Percentiles rank a stretch among this genome's conserved stretches.
phyloP scores from a whole-genome alignment of 306 rosid genomes.

The Comarum palustre region DNA sequence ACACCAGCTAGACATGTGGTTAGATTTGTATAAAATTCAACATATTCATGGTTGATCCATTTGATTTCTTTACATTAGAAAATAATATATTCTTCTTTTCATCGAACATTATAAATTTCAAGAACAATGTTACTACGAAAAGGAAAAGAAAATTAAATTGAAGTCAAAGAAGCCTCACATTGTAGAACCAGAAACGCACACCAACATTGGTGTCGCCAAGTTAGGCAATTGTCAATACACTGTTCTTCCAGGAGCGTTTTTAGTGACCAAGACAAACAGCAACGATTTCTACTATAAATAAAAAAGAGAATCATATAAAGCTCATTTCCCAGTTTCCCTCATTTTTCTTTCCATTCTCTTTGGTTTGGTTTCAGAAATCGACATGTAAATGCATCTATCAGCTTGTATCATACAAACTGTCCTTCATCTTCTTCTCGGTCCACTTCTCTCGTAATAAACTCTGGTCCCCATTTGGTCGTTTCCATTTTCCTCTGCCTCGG shows the following conservation, averaged over 20 bases:
- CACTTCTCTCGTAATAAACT: constrained; percentile 37
- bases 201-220: constrained; percentile 10
- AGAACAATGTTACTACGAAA: background rate
- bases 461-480: constrained; percentile 18
- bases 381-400: constrained; percentile 11
- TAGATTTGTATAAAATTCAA: background rate
- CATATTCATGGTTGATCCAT: background rate
- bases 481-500: constrained; percentile 33
- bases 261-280: constrained; percentile 12
- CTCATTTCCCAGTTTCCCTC: constrained; percentile 6
- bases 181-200: background rate
- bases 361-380: constrained; percentile 6
- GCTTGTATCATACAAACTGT: constrained; percentile 1
- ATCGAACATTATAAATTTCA: background rate
- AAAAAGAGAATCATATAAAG: background rate
- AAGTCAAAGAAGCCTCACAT: constrained; percentile 8
- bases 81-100: background rate
- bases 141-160: background rate
- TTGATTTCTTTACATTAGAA: background rate
- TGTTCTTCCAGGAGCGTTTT: constrained; percentile 9
- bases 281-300: constrained; percentile 35
- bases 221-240: constrained; percentile 15
- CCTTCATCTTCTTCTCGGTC: constrained; percentile 45
- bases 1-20: background rate
- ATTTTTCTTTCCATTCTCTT: background rate